These are phyloP conservation scores for Zanthoxylum bungeanum DNA, from an alignment of 345 rosid genomes.

Conservation along the genomic window DNA sequence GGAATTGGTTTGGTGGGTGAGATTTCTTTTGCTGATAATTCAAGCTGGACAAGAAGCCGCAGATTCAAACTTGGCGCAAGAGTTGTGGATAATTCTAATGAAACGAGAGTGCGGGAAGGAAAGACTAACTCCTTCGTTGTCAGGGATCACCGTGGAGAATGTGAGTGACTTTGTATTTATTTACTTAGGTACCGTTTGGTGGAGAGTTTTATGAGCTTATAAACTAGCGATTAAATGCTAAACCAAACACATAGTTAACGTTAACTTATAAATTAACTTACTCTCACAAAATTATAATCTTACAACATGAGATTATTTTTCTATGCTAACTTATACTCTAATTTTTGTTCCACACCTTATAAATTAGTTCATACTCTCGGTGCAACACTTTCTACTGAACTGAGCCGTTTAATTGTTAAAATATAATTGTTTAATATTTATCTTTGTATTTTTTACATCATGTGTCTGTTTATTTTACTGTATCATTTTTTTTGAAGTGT, in stretches of 20 bases:
- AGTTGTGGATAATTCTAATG: conserved; percentile 61
- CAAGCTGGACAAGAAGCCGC: conserved; percentile 99
- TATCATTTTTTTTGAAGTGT: conserved; percentile 6
- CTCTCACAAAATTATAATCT: too few species aligned
- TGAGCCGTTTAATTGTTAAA: not conserved
- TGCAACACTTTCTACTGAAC: too few species aligned
- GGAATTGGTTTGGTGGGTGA: conserved; percentile 69
- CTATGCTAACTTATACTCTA: too few species aligned
- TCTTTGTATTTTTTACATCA: not conserved
- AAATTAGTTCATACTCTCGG: too few species aligned
- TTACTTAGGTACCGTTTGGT: too few species aligned
- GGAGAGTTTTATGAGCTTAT: too few species aligned
- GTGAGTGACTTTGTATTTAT: too few species aligned
- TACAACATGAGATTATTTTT: too few species aligned
- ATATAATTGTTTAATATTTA: not conserved
- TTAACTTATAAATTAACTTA: too few species aligned
- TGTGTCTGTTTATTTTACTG: conserved; percentile 22
- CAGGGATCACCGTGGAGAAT: conserved; percentile 98
- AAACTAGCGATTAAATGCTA: too few species aligned
- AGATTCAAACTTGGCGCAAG: conserved; percentile 88
- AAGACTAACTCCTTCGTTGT: conserved; percentile 87
- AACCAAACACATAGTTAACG: too few species aligned
- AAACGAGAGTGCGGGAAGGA: conserved; percentile 63
- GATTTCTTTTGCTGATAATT: conserved; percentile 88
- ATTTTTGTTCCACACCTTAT: too few species aligned